These are phyloP conservation scores for Colletotrichum acutatum DNA, from an alignment of 2,329 filamentous ascomycete species.

Conservation along the genomic window DNA sequence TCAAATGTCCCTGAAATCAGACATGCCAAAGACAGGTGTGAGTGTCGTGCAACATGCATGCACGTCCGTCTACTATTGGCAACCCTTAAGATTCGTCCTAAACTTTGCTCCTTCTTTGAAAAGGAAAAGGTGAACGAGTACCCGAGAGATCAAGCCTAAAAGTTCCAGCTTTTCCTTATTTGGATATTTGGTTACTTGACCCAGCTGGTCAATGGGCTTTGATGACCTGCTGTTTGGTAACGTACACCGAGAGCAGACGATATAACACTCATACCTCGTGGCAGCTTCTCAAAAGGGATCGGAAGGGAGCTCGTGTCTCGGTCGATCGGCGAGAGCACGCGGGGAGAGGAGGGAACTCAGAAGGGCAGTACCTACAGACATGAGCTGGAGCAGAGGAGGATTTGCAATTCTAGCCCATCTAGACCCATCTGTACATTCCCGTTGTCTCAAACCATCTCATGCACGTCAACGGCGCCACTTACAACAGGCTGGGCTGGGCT, in stretches of 20 bases:
- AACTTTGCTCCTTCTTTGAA: too few species aligned
- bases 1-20: background rate
- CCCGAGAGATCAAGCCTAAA: too few species aligned
- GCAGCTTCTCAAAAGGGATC: background rate
- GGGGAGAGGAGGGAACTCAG: background rate
- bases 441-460: slow-evolving; percentile 12
- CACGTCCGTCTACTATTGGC: too few species aligned
- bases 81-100: too few species aligned
- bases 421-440: background rate
- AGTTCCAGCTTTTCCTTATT: too few species aligned
- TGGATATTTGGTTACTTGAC: too few species aligned
- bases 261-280: too few species aligned
- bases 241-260: too few species aligned
- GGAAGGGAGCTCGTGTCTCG: background rate
- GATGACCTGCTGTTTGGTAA: too few species aligned
- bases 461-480: slow-evolving; percentile 8
- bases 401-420: slow-evolving; percentile 2
- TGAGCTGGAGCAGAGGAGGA: background rate
- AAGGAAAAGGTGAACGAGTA: too few species aligned
- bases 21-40: background rate
- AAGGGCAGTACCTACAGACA: background rate
- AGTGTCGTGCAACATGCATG: too few species aligned
- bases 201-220: too few species aligned
- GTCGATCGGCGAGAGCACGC: background rate
- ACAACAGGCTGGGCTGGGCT: slow-evolving; percentile 10